Base-by-base conservation (phyloP, 2,329 filamentous ascomycete genomes). In the Sarocladium brachiariae region DNA sequence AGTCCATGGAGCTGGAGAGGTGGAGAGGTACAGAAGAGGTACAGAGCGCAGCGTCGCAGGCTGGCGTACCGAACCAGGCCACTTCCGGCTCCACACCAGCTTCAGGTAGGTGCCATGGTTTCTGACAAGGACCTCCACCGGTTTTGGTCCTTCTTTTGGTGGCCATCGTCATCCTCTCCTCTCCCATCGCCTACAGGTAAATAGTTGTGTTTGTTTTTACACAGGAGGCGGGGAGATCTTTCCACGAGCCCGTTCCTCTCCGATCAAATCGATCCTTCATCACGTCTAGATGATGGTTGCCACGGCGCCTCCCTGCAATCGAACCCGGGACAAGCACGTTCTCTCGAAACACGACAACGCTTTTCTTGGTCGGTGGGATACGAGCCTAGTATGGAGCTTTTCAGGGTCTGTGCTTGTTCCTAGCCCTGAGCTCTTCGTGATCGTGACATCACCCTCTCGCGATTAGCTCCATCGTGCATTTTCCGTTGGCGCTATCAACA, bases 101-200 rank as follows among this genome's bases (percentile, higher is more conserved):
- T 47, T 16, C 25, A 47, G 43, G 25, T 47, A 47, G 43, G 25
- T 47, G 24, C 27, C 43, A 25, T 45, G 39, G 21, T 41, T 41
- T 41, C 18, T 21, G n/a, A n/a, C n/a, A n/a, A n/a, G n/a, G 18
- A 19, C 37, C 37, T 24, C 6, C 37, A 16, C 37, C 21, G 4
- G 7, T n/a, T 21, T n/a, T 41, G 8, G n/a, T n/a, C n/a, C n/a
- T 27, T 25, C n/a, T 30, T 19, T 24, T 41, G 39, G 23, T 10
- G 7, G 5, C 35, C 11, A 16, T 21, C 35, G 7, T 8, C 35
- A 30, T 30, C 16, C 18, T 39, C 35, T 9, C 5, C 35, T 13
- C 35, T 21, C n/a, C 16, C 21, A 18, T 39, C 35, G 27, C 27
- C 27, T 30, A 30, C 27, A 7, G n/a, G 27, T 30, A 30, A 5